These are phyloP conservation scores for Saccharomycopsis javanensis DNA, from an alignment of 805 yeast genomes.

Conservation along the genomic window DNA sequence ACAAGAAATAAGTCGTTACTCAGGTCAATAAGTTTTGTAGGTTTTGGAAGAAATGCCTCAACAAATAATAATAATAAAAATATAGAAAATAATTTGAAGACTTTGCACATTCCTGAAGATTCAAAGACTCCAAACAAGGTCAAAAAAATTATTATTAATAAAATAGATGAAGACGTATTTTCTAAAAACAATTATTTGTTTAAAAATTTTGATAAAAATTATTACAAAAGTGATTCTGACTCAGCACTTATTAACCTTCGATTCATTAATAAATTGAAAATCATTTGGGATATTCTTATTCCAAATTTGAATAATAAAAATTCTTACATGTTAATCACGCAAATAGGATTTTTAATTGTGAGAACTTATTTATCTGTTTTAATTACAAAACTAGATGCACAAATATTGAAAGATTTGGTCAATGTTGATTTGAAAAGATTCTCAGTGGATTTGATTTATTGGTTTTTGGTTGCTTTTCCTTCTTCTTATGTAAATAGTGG, in stretches of 20 bases:
- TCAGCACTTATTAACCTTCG: slow-evolving; percentile 37
- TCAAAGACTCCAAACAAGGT: slow-evolving; percentile 13
- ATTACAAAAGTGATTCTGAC: background rate
- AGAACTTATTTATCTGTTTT: slow-evolving; percentile 82
- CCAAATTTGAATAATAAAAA: slow-evolving; percentile 65
- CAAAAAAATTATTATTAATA: slow-evolving; percentile 16
- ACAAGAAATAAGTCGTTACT: slow-evolving; percentile 16
- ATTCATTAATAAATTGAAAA: slow-evolving; percentile 61
- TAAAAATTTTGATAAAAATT: slow-evolving; percentile 14
- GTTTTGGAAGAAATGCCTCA: slow-evolving; percentile 10
- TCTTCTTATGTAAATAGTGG: slow-evolving; percentile 89
- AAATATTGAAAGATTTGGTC: slow-evolving; percentile 79
- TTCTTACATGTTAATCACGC: slow-evolving; percentile 53
- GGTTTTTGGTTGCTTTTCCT: slow-evolving; percentile 88
- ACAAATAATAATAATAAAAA: background rate
- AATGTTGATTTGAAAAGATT: slow-evolving; percentile 71
- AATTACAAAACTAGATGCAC: slow-evolving; percentile 86
- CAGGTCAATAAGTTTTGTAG: slow-evolving; percentile 16
- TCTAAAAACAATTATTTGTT: slow-evolving; percentile 14
- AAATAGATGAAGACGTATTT: slow-evolving; percentile 16
- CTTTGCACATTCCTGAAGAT: slow-evolving; percentile 11
- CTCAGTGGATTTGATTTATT: slow-evolving; percentile 64
- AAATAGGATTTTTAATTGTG: slow-evolving; percentile 62
- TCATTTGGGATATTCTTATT: slow-evolving; percentile 74
- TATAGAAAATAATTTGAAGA: slow-evolving; percentile 14